Evolutionary conservation across 2,329 filamentous ascomycete genomes (phyloP).

Genomic region (Trichoderma oligosporum): DNA sequence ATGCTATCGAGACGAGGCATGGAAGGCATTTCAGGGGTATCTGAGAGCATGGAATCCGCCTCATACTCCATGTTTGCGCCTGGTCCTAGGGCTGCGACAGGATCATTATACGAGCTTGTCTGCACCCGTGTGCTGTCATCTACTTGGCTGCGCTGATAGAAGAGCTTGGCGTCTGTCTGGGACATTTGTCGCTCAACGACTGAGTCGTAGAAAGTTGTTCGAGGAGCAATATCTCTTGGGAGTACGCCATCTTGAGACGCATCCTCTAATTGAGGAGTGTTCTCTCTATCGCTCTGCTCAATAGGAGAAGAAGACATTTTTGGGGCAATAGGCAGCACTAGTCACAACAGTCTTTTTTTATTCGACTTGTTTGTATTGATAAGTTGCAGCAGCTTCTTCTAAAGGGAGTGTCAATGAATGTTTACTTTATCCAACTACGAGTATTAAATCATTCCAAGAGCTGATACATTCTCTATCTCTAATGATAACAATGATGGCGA

Average conservation of each 20-base stretch:
- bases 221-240: conserved; percentile 11
- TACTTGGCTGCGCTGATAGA: conserved; percentile 11
- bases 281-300: conserved; percentile 3
- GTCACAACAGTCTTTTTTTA: neutral
- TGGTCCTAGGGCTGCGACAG: neutral
- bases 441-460: neutral
- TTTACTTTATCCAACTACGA: neutral
- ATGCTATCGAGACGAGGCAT: neutral
- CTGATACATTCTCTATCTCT: too few species aligned
- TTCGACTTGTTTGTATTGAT: neutral
- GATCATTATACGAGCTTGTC: conserved; percentile 5
- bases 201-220: conserved; percentile 11
- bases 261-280: neutral
- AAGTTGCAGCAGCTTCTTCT: too few species aligned
- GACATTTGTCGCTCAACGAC: conserved; percentile 15
- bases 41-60: neutral
- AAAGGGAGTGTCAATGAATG: neutral
- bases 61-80: neutral
- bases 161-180: conserved; percentile 11
- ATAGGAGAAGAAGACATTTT: conserved; percentile 6
- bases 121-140: neutral
- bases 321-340: neutral
- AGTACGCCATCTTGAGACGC: conserved; percentile 6
- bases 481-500: too few species aligned
- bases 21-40: neutral